Evolutionary conservation across 1,139 yeast species (phyloP), one percentile per base, ranked within the genome.

Genomic region (Tardiomyces digboiensis): DNA sequence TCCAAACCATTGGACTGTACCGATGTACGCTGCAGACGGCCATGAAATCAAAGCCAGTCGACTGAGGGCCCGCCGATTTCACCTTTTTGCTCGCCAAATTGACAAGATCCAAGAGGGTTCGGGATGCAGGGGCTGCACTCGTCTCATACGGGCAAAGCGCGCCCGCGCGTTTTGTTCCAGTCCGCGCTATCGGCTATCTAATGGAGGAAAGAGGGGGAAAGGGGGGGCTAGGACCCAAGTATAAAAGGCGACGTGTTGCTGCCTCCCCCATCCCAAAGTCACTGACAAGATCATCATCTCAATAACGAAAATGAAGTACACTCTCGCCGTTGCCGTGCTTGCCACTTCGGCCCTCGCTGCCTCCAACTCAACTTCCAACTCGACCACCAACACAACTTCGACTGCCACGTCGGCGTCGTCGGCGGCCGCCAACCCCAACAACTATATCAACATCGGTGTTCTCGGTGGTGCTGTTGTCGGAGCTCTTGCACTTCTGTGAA

Each of bases 101-200:
- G n/a, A n/a, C n/a, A n/a, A n/a, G n/a, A n/a, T n/a, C n/a, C n/a
- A n/a, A n/a, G n/a, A 13, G 33, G 33, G 33, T 26, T 26, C 33
- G 33, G 33, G 33, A 26, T 26, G 33, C 33, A 26, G 33, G 33
- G 33, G 33, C 33, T 26, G 33, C 33, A n/a, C n/a, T n/a, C n/a
- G n/a, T n/a, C n/a, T n/a, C n/a, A n/a, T n/a, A n/a, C n/a, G n/a
- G n/a, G n/a, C 8, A 26, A 26, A 13, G 14, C 16, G 8, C 8
- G 33, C 33, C 8, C 10, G 33, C 33, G 33, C 33, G 33, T 26
- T 16, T 26, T 16, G 33, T 16, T 16, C 14, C 5, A 16, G 33
- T 16, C 33, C 33, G 33, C 33, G 14, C 16, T 26, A 26, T 26
- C 33, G 12, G 33, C 33, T 22, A 22, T 12, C 26, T 22, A 12